A percentile compares a stretch with the other conserved stretches of the same genome.
These are phyloP conservation scores for Cicer cuneatum DNA, from an alignment of 306 rosid species.

Conservation along the genomic window DNA sequence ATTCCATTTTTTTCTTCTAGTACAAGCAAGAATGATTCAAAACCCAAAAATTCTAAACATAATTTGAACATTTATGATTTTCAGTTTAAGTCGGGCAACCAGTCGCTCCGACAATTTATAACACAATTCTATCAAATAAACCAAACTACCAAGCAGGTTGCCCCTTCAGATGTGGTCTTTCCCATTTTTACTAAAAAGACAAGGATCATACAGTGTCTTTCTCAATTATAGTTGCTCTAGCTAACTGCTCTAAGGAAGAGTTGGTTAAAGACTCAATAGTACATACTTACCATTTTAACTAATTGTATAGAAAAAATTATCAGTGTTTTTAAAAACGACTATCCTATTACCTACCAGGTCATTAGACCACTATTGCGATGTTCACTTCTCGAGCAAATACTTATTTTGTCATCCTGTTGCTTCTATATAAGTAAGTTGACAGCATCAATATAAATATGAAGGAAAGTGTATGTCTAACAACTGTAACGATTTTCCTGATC, in stretches of 20 bases:
- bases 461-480: constrained; percentile 21
- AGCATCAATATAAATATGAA: constrained; percentile 13
- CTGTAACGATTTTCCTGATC: constrained; percentile 22
- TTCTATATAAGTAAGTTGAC: constrained; percentile 30
- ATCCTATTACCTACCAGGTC: not conserved
- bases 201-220: not conserved
- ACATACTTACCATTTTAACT: no score
- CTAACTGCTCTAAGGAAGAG: not conserved
- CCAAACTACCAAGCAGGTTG: not conserved
- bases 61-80: constrained; percentile 9
- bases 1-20: not conserved
- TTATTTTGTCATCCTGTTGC: constrained; percentile 14
- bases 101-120: not conserved
- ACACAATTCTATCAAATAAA: not conserved
- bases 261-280: not conserved
- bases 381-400: constrained; percentile 16
- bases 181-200: not conserved
- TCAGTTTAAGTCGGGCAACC: not conserved
- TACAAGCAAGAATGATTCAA: not conserved
- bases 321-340: not conserved
- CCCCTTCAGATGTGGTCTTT: not conserved
- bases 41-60: not conserved
- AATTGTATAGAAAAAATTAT: not conserved
- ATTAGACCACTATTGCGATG: constrained; percentile 3
- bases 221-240: not conserved